These are phyloP conservation scores for Penicillium sp. DNA, from an alignment of 2,329 filamentous ascomycete species.

Conservation along the genomic window DNA sequence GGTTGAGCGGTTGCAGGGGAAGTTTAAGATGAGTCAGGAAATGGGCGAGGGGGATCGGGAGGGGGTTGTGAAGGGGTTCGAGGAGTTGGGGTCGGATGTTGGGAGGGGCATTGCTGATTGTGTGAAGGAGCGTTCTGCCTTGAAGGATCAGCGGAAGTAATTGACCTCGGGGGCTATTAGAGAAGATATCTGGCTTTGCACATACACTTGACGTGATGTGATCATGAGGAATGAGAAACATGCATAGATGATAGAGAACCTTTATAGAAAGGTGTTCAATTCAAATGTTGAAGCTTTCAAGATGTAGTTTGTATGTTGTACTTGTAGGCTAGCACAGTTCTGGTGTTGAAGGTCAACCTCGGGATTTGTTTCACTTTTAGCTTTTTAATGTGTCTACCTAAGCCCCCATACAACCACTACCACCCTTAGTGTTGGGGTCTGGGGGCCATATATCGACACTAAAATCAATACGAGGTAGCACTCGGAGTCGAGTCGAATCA, in stretches of 20 bases:
- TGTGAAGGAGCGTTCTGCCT: slow-evolving; percentile 13
- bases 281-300: background rate
- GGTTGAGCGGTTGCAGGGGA: slow-evolving; percentile 57
- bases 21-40: slow-evolving; percentile 67
- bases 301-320: background rate
- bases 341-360: background rate
- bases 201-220: background rate
- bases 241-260: background rate
- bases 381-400: no score
- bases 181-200: background rate
- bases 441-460: background rate
- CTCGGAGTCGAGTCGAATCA: background rate
- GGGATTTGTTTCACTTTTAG: no score
- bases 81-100: slow-evolving; percentile 42
- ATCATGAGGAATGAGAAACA: background rate
- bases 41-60: slow-evolving; percentile 49
- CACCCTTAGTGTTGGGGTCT: no score
- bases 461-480: background rate
- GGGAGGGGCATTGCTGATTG: slow-evolving; percentile 31
- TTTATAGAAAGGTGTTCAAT: background rate
- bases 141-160: background rate
- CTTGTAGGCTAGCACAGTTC: background rate
- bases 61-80: slow-evolving; percentile 39
- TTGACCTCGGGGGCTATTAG: no score
- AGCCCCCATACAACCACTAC: no score